Conservation (phyloP, 2,329 filamentous ascomycete genomes). For the Emergomyces africanus region DNA sequence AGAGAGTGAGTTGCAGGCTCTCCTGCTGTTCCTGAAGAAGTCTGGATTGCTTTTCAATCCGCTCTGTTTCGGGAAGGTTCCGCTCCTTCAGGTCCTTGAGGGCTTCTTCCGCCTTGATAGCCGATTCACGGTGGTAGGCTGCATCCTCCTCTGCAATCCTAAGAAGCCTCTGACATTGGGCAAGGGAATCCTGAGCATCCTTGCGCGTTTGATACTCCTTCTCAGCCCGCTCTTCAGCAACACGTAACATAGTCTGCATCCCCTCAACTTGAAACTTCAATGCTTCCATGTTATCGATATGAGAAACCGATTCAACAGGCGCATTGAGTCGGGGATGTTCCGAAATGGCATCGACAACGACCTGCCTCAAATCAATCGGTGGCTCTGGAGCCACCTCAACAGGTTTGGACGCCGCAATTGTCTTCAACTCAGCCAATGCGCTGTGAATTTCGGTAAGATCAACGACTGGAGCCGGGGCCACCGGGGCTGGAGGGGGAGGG, state of each 20-base stretch:
- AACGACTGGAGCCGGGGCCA: conserved; percentile 5
- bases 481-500: no score
- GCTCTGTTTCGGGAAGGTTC: conserved; percentile 53
- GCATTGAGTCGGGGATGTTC: conserved; percentile 42
- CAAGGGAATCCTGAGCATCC: conserved; percentile 57
- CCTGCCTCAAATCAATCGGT: conserved; percentile 44
- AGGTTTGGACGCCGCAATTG: conserved; percentile 8
- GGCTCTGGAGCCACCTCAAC: conserved; percentile 21
- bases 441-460: conserved; percentile 28
- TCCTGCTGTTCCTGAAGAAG: conserved; percentile 56
- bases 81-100: conserved; percentile 56
- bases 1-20: conserved; percentile 39
- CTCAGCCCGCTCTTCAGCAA: conserved; percentile 52
- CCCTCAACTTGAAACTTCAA: conserved; percentile 49
- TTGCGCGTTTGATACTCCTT: conserved; percentile 51
- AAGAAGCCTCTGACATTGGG: conserved; percentile 58
- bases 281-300: conserved; percentile 35
- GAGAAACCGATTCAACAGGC: conserved; percentile 38
- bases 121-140: conserved; percentile 34
- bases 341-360: conserved; percentile 52
- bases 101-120: conserved; percentile 51
- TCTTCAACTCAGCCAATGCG: conserved; percentile 23
- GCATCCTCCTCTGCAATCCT: conserved; percentile 50
- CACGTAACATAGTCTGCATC: conserved; percentile 54
- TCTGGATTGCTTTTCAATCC: conserved; percentile 52